Evolutionary conservation across 805 yeast species (phyloP).

Genomic region (Saturnispora saitoi): DNA sequence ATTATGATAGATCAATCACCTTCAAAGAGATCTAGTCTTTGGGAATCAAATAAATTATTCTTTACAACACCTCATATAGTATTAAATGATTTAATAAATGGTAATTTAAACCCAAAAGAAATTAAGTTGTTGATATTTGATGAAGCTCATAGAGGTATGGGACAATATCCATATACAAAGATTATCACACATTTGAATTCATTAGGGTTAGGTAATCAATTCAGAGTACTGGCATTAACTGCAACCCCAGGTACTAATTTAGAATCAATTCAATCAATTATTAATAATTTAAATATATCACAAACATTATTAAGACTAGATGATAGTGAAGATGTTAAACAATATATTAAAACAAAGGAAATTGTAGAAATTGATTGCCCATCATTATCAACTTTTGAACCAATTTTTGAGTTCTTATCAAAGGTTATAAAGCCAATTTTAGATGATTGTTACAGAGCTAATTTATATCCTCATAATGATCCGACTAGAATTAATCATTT

Average conservation of each 20-base stretch:
- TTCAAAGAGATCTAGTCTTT: slow-evolving; percentile 60
- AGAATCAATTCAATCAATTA: slow-evolving; percentile 81
- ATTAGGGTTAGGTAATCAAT: slow-evolving; percentile 34
- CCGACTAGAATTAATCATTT: slow-evolving; percentile 65
- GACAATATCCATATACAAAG: slow-evolving; percentile 80
- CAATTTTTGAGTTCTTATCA: slow-evolving; percentile 46
- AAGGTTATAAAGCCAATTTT: slow-evolving; percentile 61
- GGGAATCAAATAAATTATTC: slow-evolving; percentile 71
- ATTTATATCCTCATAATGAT: slow-evolving; percentile 55
- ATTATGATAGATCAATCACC: slow-evolving; percentile 51
- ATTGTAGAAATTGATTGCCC: slow-evolving; percentile 53
- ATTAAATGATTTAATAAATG: slow-evolving; percentile 76
- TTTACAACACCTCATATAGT: slow-evolving; percentile 96
- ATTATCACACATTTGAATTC: slow-evolving; percentile 62
- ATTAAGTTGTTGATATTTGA: slow-evolving; percentile 77
- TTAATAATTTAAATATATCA: slow-evolving; percentile 65
- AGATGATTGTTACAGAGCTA: slow-evolving; percentile 51
- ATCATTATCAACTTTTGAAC: slow-evolving; percentile 44
- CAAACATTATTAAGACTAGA: slow-evolving; percentile 82
- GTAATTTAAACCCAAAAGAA: slow-evolving; percentile 65
- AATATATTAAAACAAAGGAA: slow-evolving; percentile 63
- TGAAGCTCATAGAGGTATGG: slow-evolving; percentile 93
- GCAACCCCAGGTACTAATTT: slow-evolving; percentile 93
- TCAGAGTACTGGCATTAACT: slow-evolving; percentile 76
- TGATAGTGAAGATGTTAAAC: slow-evolving; percentile 66